Conservation (phyloP, 805 yeast species). For the Cyberlindnera saturnus region DNA sequence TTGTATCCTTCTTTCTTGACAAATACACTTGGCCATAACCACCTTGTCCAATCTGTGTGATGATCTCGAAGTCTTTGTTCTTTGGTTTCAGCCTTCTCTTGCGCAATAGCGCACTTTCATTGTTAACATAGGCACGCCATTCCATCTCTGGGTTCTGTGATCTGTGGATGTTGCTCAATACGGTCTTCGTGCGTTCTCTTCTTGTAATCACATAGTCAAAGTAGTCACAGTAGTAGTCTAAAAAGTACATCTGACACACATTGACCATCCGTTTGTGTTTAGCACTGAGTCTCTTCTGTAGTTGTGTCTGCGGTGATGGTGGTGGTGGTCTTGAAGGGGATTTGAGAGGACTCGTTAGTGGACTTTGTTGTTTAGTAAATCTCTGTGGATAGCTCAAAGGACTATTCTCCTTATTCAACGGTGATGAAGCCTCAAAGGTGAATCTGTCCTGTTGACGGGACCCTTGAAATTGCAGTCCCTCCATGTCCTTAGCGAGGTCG, state of each 20-base stretch:
- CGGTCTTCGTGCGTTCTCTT: constrained; percentile 72
- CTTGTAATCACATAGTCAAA: constrained; percentile 87
- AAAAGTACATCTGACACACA: constrained; percentile 88
- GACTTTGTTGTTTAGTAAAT: constrained; percentile 11
- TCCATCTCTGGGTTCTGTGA: constrained; percentile 34
- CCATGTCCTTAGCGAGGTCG: constrained; percentile 23
- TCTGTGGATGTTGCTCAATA: constrained; percentile 46
- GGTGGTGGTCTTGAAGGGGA: constrained; percentile 1
- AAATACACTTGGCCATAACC: constrained; percentile 99
- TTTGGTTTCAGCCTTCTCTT: constrained; percentile 88
- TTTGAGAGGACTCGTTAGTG: constrained; percentile 8
- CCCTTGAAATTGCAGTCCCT: constrained; percentile 21
- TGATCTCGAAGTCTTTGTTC: constrained; percentile 91
- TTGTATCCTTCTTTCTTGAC: constrained; percentile 89
- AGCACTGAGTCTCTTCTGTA: constrained; percentile 10
- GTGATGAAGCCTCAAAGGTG: constrained; percentile 27
- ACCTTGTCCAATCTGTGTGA: constrained; percentile 99
- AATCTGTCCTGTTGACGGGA: constrained; percentile 17
- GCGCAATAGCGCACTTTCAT: constrained; percentile 80
- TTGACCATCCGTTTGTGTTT: constrained; percentile 82
- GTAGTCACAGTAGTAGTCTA: constrained; percentile 94
- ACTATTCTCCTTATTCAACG: constrained; percentile 36
- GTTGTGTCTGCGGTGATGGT: neutral
- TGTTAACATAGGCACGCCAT: constrained; percentile 75
- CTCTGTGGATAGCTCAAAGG: constrained; percentile 20